A percentile compares a stretch with the other conserved stretches of the same genome.
phyloP scores from a whole-genome alignment of 176 grass and related monocot genomes.

The Secale cereale region DNA sequence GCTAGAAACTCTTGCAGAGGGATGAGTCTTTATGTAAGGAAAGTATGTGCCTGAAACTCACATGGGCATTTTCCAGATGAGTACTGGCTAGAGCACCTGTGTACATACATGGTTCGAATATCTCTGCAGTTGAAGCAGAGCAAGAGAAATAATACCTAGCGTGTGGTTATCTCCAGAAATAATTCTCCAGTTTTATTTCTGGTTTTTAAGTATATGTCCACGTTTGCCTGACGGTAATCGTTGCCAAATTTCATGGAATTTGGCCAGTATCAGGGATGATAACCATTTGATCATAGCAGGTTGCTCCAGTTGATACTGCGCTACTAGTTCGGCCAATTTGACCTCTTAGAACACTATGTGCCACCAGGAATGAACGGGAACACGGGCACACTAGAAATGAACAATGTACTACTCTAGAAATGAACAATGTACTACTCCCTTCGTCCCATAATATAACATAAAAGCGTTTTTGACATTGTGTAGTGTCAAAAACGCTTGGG shows the following conservation, averaged over 20 bases:
- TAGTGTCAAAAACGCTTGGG: too few species aligned
- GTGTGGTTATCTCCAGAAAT: not conserved
- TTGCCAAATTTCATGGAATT: not conserved
- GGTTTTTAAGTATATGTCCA: constrained; percentile 2
- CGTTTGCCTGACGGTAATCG: not conserved
- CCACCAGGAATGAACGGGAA: not conserved
- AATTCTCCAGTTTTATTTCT: not conserved
- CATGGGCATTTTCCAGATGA: not conserved
- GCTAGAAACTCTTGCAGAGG: not conserved
- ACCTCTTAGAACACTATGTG: not conserved
- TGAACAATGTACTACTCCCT: too few species aligned
- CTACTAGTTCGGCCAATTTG: not conserved
- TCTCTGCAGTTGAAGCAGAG: not conserved
- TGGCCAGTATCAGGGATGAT: not conserved
- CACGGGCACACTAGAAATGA: not conserved
- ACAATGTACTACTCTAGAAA: too few species aligned
- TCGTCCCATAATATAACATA: too few species aligned
- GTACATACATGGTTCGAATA: not conserved
- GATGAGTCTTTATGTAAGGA: constrained; percentile 20
- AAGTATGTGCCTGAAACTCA: not conserved
- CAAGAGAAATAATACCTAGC: not conserved
- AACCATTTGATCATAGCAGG: not conserved
- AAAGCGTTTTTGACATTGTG: too few species aligned
- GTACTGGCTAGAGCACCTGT: not conserved
- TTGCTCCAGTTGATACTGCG: not conserved